phyloP scores from a whole-genome alignment of 192 early-diverging fungal species.

The Coemansia sp. region DNA sequence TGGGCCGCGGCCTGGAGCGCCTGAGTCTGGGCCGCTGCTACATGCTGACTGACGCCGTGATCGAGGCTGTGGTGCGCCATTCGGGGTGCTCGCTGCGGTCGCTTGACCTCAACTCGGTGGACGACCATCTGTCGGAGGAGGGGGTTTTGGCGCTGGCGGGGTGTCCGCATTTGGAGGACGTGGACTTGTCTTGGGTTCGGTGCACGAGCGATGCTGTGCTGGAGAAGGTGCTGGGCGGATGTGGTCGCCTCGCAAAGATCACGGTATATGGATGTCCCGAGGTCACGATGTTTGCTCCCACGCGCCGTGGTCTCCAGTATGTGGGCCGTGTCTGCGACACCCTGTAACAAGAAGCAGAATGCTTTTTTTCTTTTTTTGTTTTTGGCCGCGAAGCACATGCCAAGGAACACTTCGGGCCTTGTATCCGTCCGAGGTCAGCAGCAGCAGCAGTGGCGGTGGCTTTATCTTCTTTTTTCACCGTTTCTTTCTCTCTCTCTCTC shows the following conservation, averaged over 20 bases:
- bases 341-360: conserved; percentile 17
- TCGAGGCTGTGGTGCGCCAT: conserved; percentile 62
- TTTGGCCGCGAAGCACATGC: no score
- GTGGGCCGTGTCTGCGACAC: conserved; percentile 64
- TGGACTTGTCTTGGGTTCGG: conserved; percentile 82
- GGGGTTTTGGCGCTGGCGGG: conserved; percentile 61
- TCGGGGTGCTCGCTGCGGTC: conserved; percentile 60
- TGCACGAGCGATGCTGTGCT: conserved; percentile 73
- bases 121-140: conserved; percentile 62
- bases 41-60: conserved; percentile 63
- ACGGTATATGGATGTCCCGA: conserved; percentile 77
- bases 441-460: no score
- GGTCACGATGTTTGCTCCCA: conserved; percentile 59
- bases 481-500: background rate
- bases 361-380: background rate
- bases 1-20: conserved; percentile 36
- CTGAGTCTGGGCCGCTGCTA: conserved; percentile 69
- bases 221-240: conserved; percentile 57
- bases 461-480: background rate
- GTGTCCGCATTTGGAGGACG: conserved; percentile 55
- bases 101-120: conserved; percentile 73
- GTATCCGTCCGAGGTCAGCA: no score
- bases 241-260: conserved; percentile 58
- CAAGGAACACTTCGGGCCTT: no score
- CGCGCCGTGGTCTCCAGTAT: conserved; percentile 56